Evolutionary conservation across 2,329 filamentous ascomycete species (phyloP), one percentile per base, ranked within the genome.

Genomic region (Orbilia quercus): DNA sequence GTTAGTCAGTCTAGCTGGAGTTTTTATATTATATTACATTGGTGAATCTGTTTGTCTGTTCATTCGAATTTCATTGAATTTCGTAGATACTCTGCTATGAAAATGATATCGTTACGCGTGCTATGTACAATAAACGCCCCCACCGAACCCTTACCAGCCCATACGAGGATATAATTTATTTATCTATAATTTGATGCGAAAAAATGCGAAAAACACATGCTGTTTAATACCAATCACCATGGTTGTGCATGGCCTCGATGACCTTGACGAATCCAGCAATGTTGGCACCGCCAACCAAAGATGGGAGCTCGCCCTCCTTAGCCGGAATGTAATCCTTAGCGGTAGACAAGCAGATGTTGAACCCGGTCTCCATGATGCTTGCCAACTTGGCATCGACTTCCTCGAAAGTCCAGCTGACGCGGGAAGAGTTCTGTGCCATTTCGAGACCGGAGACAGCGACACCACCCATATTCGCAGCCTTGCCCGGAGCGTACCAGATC

Each of bases 181-280:
- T 16, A 36, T 16, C 12, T 18, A 51, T 34, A 55, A 31, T 23
- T 1, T 7, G 42, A n/a, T 18, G 4, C 1, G 16, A 44, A 57
- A 50, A 25, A 16, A 7, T n/a, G 25, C 28, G 40, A 42, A 31
- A 31, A 31, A 31, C 28, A 31, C 9, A 9, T 31, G 28, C n/a
- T 25, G 55, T 62, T 38, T 73, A 73, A 34, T 50, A 98, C 94
- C 93, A 98, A 82, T 98, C 94, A 79, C 95, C 95, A 83, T 97
- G 94, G 82, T 96, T 92, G 81, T 90, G 87, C 94, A 98, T 98
- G 79, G 95, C 94, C 79, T 88, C 86, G 58, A 90, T 93, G 63
- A 98, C 94, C 89, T 98, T 99, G 83, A 90, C 90, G 85, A 97
- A 98, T 70, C 95, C 95, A 74, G 95, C 95, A 84, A 99, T 96